Evolutionary conservation across 805 yeast genomes (phyloP), one percentile per base, ranked within the genome.

Genomic region (Lipomyces sp.): DNA sequence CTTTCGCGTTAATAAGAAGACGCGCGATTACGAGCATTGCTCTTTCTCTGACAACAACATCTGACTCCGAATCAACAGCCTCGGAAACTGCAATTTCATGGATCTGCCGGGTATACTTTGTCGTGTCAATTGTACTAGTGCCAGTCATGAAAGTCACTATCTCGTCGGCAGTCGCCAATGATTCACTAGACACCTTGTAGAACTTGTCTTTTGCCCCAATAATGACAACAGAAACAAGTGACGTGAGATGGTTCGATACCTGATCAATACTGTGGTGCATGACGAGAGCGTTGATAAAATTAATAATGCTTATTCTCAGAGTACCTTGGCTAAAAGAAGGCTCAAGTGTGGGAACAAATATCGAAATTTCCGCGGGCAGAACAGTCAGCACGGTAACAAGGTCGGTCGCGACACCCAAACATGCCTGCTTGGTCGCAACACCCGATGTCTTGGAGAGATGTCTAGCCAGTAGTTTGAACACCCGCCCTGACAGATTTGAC

Each of bases 1-100:
- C 60, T 2, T 44, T 40, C 16, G 55, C 50, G 8, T 23, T 29
- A 28, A 47, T 31, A 18, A 65, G 36, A 42, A 71, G 47, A 28
- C 56, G 45, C 11, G 69, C 69, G 11, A 71, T 38, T 2, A 64
- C 65, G 35, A 57, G 59, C 16, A 71, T 64, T 0, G 75, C 71
- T n/a, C 57, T 54, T 37, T 67, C 71, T 51, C 75, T 62, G 4
- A 71, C 59, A 32, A 70, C 74, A 48, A 70, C 63, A 38, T 67
- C 74, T 28, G 64, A 61, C 35, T 72, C 67, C 2, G 70, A 51
- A 1, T 68, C 62, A 0, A 62, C 47, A 4, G 72, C 74, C 34
- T 68, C 66, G 1, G 63, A 60, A 10, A 69, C 59, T 2, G 74
- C 72, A 28, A 71, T 60, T 6, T 51, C 41, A 57, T 59, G 59